Percentiles rank a stretch among this genome's conserved stretches.
These are phyloP conservation scores for Xylaria venustula DNA, from an alignment of 495 filamentous ascomycete genomes.

Conservation along the genomic window DNA sequence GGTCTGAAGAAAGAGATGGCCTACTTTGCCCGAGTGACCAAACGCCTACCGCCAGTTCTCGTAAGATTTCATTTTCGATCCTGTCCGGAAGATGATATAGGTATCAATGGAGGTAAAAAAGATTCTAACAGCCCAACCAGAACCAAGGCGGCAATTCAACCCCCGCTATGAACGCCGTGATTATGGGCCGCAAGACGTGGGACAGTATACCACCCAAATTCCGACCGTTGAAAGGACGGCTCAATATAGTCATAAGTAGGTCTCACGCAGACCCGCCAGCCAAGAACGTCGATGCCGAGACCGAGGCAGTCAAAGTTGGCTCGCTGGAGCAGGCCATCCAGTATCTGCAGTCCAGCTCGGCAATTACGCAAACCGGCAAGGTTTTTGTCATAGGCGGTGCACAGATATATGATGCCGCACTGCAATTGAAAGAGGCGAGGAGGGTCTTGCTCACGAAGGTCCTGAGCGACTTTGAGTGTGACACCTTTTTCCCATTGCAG, in stretches of 20 bases:
- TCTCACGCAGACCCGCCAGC: constrained; percentile 16
- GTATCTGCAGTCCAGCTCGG: constrained; percentile 25
- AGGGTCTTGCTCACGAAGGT: constrained; percentile 66
- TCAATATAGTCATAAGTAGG: constrained; percentile 76
- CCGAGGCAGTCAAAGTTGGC: constrained; percentile 28
- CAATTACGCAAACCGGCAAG: constrained; percentile 36
- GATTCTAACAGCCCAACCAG: not conserved
- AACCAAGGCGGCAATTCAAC: constrained; percentile 13
- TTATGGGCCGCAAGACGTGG: constrained; percentile 98
- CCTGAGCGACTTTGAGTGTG: constrained; percentile 71
- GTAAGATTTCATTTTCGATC: not conserved
- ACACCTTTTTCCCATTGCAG: constrained; percentile 77
- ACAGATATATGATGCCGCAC: constrained; percentile 73
- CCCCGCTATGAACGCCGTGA: constrained; percentile 66
- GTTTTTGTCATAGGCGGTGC: constrained; percentile 89
- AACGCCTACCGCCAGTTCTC: constrained; percentile 47
- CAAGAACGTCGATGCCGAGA: not conserved
- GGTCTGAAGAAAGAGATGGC: constrained; percentile 84
- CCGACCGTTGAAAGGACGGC: constrained; percentile 72
- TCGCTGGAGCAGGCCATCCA: constrained; percentile 56
- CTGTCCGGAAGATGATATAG: too few species aligned
- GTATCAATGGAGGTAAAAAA: too few species aligned
- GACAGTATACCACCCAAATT: constrained; percentile 74
- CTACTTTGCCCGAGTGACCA: constrained; percentile 90
- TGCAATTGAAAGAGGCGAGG: constrained; percentile 49